These are phyloP conservation scores for Fraxinus americana DNA, from an alignment of 257 asterid genomes.

Conservation along the genomic window DNA sequence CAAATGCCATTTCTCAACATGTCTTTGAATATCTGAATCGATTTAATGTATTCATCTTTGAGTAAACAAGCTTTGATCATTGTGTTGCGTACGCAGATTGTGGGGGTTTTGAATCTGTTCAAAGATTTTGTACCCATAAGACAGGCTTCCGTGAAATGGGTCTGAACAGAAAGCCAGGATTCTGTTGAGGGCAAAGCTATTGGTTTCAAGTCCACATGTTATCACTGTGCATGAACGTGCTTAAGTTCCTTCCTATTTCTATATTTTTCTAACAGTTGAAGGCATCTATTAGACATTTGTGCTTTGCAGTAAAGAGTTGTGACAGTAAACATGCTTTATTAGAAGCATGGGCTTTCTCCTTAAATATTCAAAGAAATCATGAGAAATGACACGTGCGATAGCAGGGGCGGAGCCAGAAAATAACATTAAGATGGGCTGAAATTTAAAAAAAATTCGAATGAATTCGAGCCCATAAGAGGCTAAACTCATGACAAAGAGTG, in stretches of 20 bases:
- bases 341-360: no score
- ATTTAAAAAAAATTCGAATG: no score
- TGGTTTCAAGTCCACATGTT: constrained; percentile 55
- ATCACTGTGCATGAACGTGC: constrained; percentile 54
- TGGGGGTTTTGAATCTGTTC: constrained; percentile 52
- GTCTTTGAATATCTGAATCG: constrained; percentile 39
- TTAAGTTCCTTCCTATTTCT: constrained; percentile 44
- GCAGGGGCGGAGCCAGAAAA: no score
- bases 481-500: no score
- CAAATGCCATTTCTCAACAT: constrained; percentile 43
- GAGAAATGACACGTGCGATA: no score
- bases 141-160: constrained; percentile 46
- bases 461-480: no score
- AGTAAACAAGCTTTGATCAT: constrained; percentile 60
- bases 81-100: constrained; percentile 67
- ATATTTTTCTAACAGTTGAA: constrained; percentile 52
- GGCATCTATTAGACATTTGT: constrained; percentile 47
- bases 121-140: constrained; percentile 51
- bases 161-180: constrained; percentile 68
- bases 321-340: neutral
- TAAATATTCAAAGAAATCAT: no score
- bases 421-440: no score
- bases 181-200: constrained; percentile 70
- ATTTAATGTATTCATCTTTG: constrained; percentile 35
- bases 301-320: neutral